A percentile compares a stretch with the other conserved stretches of the same genome.
Conservation (phyloP, 495 filamentous ascomycete species). For the Xylaria flabelliformis region DNA sequence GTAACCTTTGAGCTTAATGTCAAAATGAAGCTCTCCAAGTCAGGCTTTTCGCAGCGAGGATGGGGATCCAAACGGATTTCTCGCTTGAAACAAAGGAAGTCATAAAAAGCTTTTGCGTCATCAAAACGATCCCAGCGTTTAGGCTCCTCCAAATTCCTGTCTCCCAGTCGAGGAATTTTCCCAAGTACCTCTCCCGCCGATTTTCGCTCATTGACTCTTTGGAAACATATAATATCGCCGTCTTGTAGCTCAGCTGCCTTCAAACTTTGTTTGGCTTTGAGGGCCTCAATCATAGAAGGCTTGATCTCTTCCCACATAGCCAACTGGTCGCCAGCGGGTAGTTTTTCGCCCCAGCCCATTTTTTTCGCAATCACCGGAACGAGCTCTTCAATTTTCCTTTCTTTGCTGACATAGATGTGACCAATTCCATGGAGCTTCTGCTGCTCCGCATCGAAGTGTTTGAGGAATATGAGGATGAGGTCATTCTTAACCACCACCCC, state of each 20-base stretch:
- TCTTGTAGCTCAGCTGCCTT: conserved; percentile 93
- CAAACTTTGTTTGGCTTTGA: conserved; percentile 89
- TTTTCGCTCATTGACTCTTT: conserved; percentile 62
- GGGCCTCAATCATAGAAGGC: conserved; percentile 91
- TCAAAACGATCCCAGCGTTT: conserved; percentile 50
- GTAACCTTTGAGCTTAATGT: conserved; percentile 83
- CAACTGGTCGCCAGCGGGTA: conserved; percentile 58
- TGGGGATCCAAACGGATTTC: conserved; percentile 71
- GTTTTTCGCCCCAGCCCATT: conserved; percentile 83
- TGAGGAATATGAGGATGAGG: conserved; percentile 84
- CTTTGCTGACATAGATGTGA: conserved; percentile 84
- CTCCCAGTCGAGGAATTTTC: conserved; percentile 38
- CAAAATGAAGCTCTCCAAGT: conserved; percentile 68
- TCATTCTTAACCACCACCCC: conserved; percentile 56
- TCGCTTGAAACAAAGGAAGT: conserved; percentile 86
- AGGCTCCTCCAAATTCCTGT: conserved; percentile 34
- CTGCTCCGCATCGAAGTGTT: conserved; percentile 80
- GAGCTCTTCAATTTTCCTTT: conserved; percentile 87
- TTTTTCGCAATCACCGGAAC: conserved; percentile 76
- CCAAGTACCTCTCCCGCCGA: conserved; percentile 40
- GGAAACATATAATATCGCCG: conserved; percentile 96
- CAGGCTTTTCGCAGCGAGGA: conserved; percentile 52
- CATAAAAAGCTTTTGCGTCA: conserved; percentile 87
- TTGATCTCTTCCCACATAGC: conserved; percentile 97
- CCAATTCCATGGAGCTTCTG: conserved; percentile 79